Base-by-base conservation (phyloP, 2,329 filamentous ascomycete genomes). In the Fusarium brachygibbosum region DNA sequence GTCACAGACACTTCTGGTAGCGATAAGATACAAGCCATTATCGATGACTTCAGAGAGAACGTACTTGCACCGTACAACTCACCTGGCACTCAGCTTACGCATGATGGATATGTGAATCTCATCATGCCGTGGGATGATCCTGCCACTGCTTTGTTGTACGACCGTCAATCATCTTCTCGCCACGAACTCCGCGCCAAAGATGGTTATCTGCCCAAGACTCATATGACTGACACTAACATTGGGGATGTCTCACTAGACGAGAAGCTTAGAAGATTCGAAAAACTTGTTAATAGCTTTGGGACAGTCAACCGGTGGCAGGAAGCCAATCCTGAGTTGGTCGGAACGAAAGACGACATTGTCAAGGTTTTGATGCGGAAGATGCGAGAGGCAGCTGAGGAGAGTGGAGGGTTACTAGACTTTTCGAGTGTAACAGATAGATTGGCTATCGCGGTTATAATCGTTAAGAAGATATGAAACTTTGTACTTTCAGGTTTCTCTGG, bases 121-220 rank as follows among this genome's bases (percentile, higher is more conserved):
- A 17, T 51, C 0, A 60, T 66, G 63, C 63, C 61, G 0, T 66
- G 61, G 63, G 32, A 55, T 21, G 12, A 66, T n/a, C 41, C 32
- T 0, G 5, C 12, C 0, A 60, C 37, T 7, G 14, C 54, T 3
- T 1, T 6, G 0, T 3, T 66, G 0, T 66, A 66, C 5, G 25
- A 66, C 1, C 28, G 25, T 3, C 1, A 16, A 6, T 21, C 9
- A 1, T 61, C 41, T 21, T 2, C 12, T 2, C 61, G 61, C 0
- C 54, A 45, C 12, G 28, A 66, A 0, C 46, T 66, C 13, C 28
- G 14, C 1, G 48, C 32, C 0, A 21, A 23, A 11, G 37, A 60
- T 0, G 38, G 50, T 1, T 46, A 45, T 8, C 1, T 58, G 0
- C 17, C 32, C 0, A 14, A 9, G 1, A 0, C 16, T 4, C 8